These are phyloP conservation scores for Ogataea pini DNA, from an alignment of 805 yeast genomes.

Conservation along the genomic window DNA sequence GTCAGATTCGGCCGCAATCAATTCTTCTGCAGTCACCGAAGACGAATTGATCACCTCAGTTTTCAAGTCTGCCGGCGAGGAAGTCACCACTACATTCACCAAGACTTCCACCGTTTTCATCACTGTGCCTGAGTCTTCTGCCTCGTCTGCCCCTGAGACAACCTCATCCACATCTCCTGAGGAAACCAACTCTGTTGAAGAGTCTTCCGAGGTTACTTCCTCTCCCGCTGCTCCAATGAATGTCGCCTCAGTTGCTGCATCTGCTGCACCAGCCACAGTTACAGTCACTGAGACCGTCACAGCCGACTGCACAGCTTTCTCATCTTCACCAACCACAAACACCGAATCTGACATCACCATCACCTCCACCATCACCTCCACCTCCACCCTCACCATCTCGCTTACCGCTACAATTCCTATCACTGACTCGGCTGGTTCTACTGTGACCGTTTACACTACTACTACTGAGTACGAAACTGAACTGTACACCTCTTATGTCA, in stretches of 20 bases:
- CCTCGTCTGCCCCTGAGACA: conserved; percentile 11
- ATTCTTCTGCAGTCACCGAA: conserved; percentile 6
- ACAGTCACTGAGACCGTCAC: conserved; percentile 31
- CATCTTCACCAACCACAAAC: conserved; percentile 8
- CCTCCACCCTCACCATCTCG: conserved; percentile 32
- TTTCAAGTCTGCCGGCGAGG: conserved; percentile 19
- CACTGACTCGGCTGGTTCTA: conserved; percentile 33
- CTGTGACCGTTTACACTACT: conserved; percentile 31
- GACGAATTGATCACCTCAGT: conserved; percentile 19
- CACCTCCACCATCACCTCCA: conserved; percentile 22
- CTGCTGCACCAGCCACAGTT: conserved; percentile 25
- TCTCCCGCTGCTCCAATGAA: conserved; percentile 3
- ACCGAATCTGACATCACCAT: conserved; percentile 18
- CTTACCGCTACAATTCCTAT: conserved; percentile 35
- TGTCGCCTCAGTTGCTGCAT: conserved; percentile 8
- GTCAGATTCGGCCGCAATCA: background rate
- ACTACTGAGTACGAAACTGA: conserved; percentile 33
- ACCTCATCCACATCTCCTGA: conserved; percentile 10
- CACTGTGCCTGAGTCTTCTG: conserved; percentile 17
- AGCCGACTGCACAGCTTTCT: conserved; percentile 10
- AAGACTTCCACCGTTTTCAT: conserved; percentile 22
- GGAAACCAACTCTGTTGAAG: conserved; percentile 6
- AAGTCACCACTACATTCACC: conserved; percentile 24
- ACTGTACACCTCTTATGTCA: conserved; percentile 16
- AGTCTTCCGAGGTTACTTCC: conserved; percentile 6